phyloP scores from a whole-genome alignment of 1,139 yeast species.

The Magnusiomyces ingens region DNA sequence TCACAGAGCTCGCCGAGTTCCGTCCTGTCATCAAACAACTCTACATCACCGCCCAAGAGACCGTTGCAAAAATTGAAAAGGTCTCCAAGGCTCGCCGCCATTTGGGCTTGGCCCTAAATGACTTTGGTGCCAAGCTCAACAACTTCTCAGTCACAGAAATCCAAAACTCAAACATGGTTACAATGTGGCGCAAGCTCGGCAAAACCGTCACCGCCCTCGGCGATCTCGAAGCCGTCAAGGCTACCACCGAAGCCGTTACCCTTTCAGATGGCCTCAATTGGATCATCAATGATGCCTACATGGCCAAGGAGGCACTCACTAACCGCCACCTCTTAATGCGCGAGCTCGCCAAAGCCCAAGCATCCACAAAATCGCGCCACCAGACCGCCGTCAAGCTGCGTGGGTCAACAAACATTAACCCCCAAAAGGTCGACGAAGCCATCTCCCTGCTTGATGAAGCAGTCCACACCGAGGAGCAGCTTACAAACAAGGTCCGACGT shows the following conservation, averaged over 20 bases:
- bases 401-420: constrained; percentile 70
- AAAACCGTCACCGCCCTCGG: constrained; percentile 64
- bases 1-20: constrained; percentile 69
- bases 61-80: constrained; percentile 50
- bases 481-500: constrained; percentile 67
- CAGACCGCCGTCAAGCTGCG: constrained; percentile 68
- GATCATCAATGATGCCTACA: constrained; percentile 68
- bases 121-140: constrained; percentile 54
- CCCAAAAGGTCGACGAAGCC: constrained; percentile 87
- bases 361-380: constrained; percentile 62
- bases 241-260: constrained; percentile 66
- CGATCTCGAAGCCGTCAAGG: constrained; percentile 68
- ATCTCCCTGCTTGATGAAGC: constrained; percentile 73
- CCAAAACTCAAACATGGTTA: constrained; percentile 61
- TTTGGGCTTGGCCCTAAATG: constrained; percentile 52
- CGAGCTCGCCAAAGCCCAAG: constrained; percentile 75
- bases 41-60: constrained; percentile 54
- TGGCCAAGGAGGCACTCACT: constrained; percentile 86
- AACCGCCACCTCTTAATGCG: constrained; percentile 89
- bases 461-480: constrained; percentile 65
- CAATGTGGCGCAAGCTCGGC: constrained; percentile 74
- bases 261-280: constrained; percentile 68
- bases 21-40: constrained; percentile 78
- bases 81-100: constrained; percentile 49
- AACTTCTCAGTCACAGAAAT: constrained; percentile 47